phyloP scores from a whole-genome alignment of 345 rosid species.

The Microthlaspi erraticum region DNA sequence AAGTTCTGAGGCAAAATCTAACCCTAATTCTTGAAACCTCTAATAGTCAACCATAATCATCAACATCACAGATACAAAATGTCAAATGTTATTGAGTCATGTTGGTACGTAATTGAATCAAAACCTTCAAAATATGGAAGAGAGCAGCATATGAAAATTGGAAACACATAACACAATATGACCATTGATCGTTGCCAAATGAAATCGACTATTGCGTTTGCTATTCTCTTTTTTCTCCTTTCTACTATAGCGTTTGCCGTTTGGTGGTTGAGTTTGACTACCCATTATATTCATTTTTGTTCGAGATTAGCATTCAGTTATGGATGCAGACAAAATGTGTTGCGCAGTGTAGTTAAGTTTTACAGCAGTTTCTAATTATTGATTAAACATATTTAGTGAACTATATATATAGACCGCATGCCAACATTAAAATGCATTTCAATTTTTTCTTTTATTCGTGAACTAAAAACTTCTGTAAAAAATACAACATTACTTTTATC shows the following conservation, averaged over 20 bases:
- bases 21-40: too few species aligned
- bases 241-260: neutral
- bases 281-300: slow-evolving; percentile 2
- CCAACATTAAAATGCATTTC: too few species aligned
- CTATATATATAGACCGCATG: neutral
- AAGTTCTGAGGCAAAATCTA: too few species aligned
- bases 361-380: too few species aligned
- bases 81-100: neutral
- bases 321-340: slow-evolving; percentile 14
- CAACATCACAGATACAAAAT: too few species aligned
- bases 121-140: neutral
- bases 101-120: neutral
- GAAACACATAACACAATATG: slow-evolving; percentile 1
- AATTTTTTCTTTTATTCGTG: too few species aligned
- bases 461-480: too few species aligned
- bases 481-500: too few species aligned
- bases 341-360: neutral
- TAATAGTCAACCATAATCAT: too few species aligned
- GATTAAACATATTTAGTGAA: neutral
- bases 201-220: neutral
- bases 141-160: neutral
- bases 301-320: too few species aligned
- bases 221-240: neutral
- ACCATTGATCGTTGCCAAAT: neutral
- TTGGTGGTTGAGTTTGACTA: slow-evolving; percentile 1